These are phyloP conservation scores for Tylopilus vinaceipallidus DNA, from an alignment of 768 basidiomycete species.

Conservation along the genomic window DNA sequence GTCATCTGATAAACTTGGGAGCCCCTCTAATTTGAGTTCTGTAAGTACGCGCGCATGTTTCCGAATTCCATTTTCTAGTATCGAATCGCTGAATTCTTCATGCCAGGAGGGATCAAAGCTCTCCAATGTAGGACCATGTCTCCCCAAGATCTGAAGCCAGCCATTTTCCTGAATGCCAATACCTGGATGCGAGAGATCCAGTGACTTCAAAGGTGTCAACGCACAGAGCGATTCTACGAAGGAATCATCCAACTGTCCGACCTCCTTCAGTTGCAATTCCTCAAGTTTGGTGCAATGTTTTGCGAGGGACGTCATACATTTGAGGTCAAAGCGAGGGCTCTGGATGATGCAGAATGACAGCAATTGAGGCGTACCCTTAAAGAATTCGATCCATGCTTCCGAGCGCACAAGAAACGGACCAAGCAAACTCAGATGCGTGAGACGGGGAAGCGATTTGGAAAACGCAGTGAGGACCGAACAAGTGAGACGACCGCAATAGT, in stretches of 20 bases:
- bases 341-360: constrained; percentile 78
- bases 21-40: constrained; percentile 51
- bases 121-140: constrained; percentile 53
- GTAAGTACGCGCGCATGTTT: constrained; percentile 46
- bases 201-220: constrained; percentile 41
- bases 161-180: constrained; percentile 54
- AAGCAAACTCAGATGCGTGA: constrained; percentile 74
- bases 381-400: constrained; percentile 72
- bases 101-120: constrained; percentile 76
- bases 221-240: constrained; percentile 54
- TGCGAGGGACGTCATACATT: constrained; percentile 60
- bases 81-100: constrained; percentile 52
- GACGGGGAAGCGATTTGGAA: constrained; percentile 57
- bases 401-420: constrained; percentile 84
- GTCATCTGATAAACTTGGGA: constrained; percentile 64
- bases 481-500: constrained; percentile 83
- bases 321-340: constrained; percentile 79
- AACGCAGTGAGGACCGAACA: constrained; percentile 58
- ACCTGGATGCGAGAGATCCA: constrained; percentile 71
- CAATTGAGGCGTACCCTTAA: constrained; percentile 60
- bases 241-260: constrained; percentile 66
- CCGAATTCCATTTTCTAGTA: constrained; percentile 60
- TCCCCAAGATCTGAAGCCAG: constrained; percentile 51
- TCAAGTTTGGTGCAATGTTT: constrained; percentile 48
- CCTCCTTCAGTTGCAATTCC: constrained; percentile 76